These are phyloP conservation scores for Kwoniella sp. DNA, from an alignment of 768 basidiomycete species.

Conservation along the genomic window DNA sequence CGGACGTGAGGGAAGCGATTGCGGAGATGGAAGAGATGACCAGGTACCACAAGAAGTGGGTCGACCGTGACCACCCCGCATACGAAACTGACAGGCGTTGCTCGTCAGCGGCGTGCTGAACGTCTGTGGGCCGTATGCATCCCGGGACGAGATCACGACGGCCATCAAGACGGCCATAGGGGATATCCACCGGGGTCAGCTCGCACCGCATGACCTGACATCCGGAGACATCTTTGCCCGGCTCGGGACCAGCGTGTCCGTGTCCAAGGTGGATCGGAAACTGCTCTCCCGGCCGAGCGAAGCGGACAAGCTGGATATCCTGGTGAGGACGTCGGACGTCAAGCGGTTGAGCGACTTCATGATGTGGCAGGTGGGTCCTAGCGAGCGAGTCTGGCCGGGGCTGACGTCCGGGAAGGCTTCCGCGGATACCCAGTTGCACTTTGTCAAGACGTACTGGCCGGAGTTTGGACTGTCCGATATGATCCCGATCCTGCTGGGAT, in stretches of 20 bases:
- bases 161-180: conserved; percentile 59
- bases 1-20: conserved; percentile 65
- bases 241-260: conserved; percentile 12
- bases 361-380: conserved; percentile 80
- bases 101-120: conserved; percentile 73
- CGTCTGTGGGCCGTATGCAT: conserved; percentile 86
- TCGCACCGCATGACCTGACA: conserved; percentile 7
- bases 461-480: conserved; percentile 84
- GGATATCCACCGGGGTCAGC: conserved; percentile 6
- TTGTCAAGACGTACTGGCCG: conserved; percentile 82
- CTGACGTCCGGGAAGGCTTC: conserved; percentile 57
- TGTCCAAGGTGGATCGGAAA: not conserved
- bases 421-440: conserved; percentile 81
- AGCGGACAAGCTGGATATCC: conserved; percentile 62
- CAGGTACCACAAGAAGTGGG: conserved; percentile 64
- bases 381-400: not conserved
- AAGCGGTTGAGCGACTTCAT: conserved; percentile 81
- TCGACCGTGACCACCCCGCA: not conserved
- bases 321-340: conserved; percentile 88
- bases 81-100: not conserved
- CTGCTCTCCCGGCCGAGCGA: conserved; percentile 3
- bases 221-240: conserved; percentile 24
- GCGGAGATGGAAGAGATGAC: conserved; percentile 73
- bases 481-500: conserved; percentile 79
- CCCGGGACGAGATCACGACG: conserved; percentile 82